Evolutionary conservation across 2,329 filamentous ascomycete genomes (phyloP), one percentile per base, ranked within the genome.

Genomic region (Sarocladium brachiariae): DNA sequence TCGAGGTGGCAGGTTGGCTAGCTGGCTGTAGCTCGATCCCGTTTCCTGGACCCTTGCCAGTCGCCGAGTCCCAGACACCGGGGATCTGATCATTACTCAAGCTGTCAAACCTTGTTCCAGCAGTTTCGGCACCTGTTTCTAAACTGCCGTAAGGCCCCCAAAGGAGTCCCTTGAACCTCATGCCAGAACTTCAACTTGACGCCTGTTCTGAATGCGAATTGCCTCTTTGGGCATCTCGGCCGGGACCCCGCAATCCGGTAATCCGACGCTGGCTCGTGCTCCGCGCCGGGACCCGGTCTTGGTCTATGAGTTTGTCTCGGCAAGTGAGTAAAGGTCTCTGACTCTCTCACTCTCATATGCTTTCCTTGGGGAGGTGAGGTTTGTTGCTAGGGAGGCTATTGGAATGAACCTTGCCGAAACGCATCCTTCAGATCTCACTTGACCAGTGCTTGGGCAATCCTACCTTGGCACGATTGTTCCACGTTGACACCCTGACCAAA

Each of bases 201-300:
- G 11, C 21, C n/a, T 43, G 39, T 43, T 5, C 10, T 23, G n/a
- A 25, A n/a, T n/a, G n/a, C n/a, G n/a, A n/a, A n/a, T 16, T 43
- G 39, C 39, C 39, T 43, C 4, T 25, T 43, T 19, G 39, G 39
- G 39, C 19, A 43, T 7, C 39, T 43, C 39, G 21, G 39, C 39
- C 39, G 39, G 39, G 39, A 25, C 39, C 39, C 39, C 39, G 39
- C 39, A 43, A 43, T 43, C 39, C 39, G 27, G n/a, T n/a, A n/a
- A n/a, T n/a, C n/a, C n/a, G 37, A 23, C 39, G n/a, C 39, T 27
- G 21, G 34, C 23, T 25, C 23, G 21, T 3, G 39, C 19, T 19
- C 37, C 37, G 10, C 37, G 37, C 16, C 37, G 37, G 16, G 37
- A 23, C 37, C 37, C 37, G 37, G 37, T 39, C 37, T 39, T 39